Conservation (phyloP, 495 filamentous ascomycete genomes). For the Haplographium delicatum region DNA sequence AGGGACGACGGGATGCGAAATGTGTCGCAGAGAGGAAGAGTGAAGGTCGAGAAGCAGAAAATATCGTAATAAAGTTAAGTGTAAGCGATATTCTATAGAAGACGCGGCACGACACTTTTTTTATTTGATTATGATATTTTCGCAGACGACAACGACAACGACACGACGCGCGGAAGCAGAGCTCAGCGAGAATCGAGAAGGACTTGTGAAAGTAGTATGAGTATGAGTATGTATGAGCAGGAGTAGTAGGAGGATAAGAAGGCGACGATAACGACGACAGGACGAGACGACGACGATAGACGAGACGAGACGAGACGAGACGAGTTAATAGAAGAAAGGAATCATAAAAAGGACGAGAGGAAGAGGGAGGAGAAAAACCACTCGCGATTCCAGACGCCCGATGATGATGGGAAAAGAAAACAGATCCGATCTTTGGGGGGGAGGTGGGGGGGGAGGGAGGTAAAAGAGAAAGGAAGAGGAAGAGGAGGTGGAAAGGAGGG, state of each 20-base stretch:
- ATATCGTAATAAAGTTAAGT: no score
- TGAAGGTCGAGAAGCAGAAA: constrained; percentile 16
- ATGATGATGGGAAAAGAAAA: constrained; percentile 30
- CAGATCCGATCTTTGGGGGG: constrained; percentile 28
- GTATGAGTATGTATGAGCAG: no score
- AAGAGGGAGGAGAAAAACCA: constrained; percentile 41
- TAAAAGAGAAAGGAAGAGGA: constrained; percentile 25
- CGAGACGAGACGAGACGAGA: constrained; percentile 9
- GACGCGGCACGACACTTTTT: constrained; percentile 4
- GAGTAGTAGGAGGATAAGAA: no score
- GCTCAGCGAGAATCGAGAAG: constrained; percentile 18
- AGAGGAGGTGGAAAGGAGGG: constrained; percentile 27
- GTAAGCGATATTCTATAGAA: constrained; percentile 19
- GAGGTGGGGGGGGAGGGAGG: constrained; percentile 29
- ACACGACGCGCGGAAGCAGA: constrained; percentile 18
- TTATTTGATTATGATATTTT: not conserved
- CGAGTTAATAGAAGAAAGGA: constrained; percentile 28
- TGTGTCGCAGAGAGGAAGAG: constrained; percentile 13
- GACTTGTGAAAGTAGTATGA: constrained; percentile 15
- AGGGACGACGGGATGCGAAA: constrained; percentile 15
- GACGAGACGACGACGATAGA: constrained; percentile 20
- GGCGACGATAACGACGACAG: constrained; percentile 11
- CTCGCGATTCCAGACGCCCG: constrained; percentile 39
- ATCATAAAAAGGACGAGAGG: constrained; percentile 46
- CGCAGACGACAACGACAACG: constrained; percentile 15